Evolutionary conservation across 495 filamentous ascomycete genomes (phyloP).

Genomic region (Daldinia caldariorum): DNA sequence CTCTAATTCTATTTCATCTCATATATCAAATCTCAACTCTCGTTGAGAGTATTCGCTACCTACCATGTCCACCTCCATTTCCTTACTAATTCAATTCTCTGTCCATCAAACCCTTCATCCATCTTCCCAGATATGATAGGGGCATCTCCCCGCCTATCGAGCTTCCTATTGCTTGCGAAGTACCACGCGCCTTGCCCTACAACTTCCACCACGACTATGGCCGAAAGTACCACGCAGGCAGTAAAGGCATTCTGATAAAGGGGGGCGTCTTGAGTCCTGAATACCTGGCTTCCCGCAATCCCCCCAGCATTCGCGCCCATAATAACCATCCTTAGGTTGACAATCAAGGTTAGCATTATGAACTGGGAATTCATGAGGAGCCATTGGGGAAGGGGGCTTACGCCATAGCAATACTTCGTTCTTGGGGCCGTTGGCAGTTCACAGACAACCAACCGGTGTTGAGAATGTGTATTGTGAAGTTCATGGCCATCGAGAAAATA

Average conservation of each 20-base stretch:
- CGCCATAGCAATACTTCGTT: constrained; percentile 64
- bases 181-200: constrained; percentile 31
- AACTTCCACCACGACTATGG: constrained; percentile 21
- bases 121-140: constrained; percentile 28
- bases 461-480: constrained; percentile 55
- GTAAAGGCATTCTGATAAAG: constrained; percentile 52
- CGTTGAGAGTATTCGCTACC: not conserved
- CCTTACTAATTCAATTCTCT: constrained; percentile 23
- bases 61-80: constrained; percentile 44
- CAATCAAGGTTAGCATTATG: constrained; percentile 12
- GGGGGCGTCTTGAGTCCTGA: constrained; percentile 61
- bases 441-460: constrained; percentile 61
- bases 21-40: not conserved
- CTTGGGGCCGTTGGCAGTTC: constrained; percentile 58
- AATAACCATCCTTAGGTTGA: constrained; percentile 59
- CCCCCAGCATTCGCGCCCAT: constrained; percentile 65
- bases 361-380: constrained; percentile 2
- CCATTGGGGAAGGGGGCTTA: constrained; percentile 46
- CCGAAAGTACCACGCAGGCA: constrained; percentile 32
- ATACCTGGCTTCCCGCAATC: constrained; percentile 64
- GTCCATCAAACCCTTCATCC: constrained; percentile 30
- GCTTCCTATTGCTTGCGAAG: constrained; percentile 29
- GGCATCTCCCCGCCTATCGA: constrained; percentile 25
- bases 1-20: not conserved
- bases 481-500: constrained; percentile 64